These are phyloP conservation scores for Beauveria sp. DNA, from an alignment of 2,329 filamentous ascomycete genomes.

Conservation along the genomic window DNA sequence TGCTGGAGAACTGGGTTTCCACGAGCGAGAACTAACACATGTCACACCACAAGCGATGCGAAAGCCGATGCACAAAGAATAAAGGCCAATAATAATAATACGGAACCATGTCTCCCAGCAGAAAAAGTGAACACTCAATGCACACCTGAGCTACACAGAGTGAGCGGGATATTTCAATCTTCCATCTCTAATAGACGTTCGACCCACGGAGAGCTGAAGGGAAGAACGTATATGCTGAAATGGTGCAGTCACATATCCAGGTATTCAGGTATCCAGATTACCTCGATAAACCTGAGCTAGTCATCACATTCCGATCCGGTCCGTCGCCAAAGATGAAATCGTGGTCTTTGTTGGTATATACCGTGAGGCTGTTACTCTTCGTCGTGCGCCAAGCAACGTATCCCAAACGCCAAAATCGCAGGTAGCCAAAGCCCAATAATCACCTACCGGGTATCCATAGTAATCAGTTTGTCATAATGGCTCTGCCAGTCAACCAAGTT, in stretches of 20 bases:
- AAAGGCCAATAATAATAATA: neutral
- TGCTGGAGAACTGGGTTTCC: neutral
- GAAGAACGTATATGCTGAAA: constrained; percentile 49
- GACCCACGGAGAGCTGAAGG: constrained; percentile 40
- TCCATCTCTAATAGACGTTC: constrained; percentile 48
- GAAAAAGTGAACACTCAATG: constrained; percentile 42
- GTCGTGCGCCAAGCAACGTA: neutral
- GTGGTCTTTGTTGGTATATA: neutral
- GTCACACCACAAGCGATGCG: neutral
- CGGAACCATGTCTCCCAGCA: constrained; percentile 32
- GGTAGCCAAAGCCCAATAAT: neutral
- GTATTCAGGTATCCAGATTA: neutral
- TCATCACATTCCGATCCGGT: neutral
- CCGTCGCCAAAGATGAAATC: neutral
- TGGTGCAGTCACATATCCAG: constrained; percentile 23
- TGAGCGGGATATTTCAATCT: constrained; percentile 43
- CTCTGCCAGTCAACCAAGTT: constrained; percentile 23
- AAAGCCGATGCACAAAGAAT: neutral
- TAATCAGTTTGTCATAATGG: constrained; percentile 29
- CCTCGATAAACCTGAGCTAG: neutral
- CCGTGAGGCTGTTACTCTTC: neutral
- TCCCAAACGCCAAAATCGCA: neutral
- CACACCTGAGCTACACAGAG: constrained; percentile 40
- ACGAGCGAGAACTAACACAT: neutral
- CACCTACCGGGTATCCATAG: neutral